Evolutionary conservation across 2,329 filamentous ascomycete genomes (phyloP), one percentile per base, ranked within the genome.

Genomic region (Aureobasidium sp.): DNA sequence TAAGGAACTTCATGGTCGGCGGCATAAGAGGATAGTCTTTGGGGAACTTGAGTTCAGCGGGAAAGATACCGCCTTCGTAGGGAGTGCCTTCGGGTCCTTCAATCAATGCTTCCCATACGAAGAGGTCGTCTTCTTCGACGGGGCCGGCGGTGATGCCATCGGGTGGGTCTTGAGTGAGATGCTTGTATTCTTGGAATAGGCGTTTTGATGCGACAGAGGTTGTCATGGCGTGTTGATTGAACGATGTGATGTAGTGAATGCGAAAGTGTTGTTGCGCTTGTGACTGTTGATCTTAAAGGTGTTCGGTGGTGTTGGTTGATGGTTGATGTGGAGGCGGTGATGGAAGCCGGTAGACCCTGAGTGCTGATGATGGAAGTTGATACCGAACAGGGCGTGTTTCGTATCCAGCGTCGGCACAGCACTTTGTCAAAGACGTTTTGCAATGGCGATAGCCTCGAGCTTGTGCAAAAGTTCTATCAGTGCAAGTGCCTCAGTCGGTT

Each of bases 61-160:
- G 91, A 74, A 97, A 99, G 63, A 99, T 86, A 59, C 94, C 94
- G 63, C 92, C 93, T 79, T 96, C 93, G 69, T 96, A 99, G 0
- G 94, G 94, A 1, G 94, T 99, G 65, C 89, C 94, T 71, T 96
- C 92, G 13, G 94, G 94, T 0, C 94, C 94, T 75, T 96, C 88
- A 70, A 99, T 97, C 65, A 97, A 79, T 9, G 92, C 94, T 78
- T 99, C 94, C 94, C 94, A 99, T 71, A 90, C 81, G 69, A 97
- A 89, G 72, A 97, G 86, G 78, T 99, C 91, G 74, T 97, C 94
- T 79, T 99, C 94, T 66, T 84, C 89, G 64, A 97, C 81, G 37
- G 94, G 94, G 25, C 94, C 94, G n/a, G 94, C 94, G 63, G 90
- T 96, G 77, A 99, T 97, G 74, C 94, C 94, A 65, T 97, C 93